Evolutionary conservation across 2,329 filamentous ascomycete genomes (phyloP), one percentile per base, ranked within the genome.

Genomic region (Penicillium sp.): DNA sequence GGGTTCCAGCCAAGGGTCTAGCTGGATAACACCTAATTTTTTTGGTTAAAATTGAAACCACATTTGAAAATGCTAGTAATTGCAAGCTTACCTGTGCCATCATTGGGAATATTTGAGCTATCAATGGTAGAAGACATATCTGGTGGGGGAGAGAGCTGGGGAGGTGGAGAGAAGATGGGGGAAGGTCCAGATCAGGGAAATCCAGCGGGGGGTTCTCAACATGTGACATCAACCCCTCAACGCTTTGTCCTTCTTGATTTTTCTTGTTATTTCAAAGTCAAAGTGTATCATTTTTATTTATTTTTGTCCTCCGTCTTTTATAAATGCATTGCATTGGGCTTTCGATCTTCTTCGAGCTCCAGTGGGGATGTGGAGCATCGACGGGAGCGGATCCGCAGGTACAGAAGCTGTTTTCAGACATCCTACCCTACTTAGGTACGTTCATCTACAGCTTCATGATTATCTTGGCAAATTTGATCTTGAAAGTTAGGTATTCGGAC

Each of bases 1-100:
- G 5, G 94, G 93, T 50, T 85, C 84, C 52, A 99, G 85, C 85
- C 88, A 97, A 44, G 92, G 91, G 72, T 99, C 94, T 57, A 97
- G 82, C 73, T 89, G 79, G 62, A 95, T 76, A 50, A 97, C 92
- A 66, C 93, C 94, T 96, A 70, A 39, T 42, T 31, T 24, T 24
- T 38, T 34, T 14, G 4, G 32, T 34, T 31, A 24, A 10, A 26
- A 35, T 52, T 39, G 16, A 11, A 10, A 52, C 1, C 7, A 3
- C 1, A n/a, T 31, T 24, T n/a, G 8, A 22, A 56, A 39, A 18
- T 52, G 4, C 29, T 43, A 38, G 39, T 53, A 47, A 24, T 51
- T 48, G 18, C 20, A 42, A 43, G 47, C 43, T 57, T 55, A 65
- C 63, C 63, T 54, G 63, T 66, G 35, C 63, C 63, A 56, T 66